Conservation (phyloP, 352 stramenopile species). For the Pythium phragmitis region DNA sequence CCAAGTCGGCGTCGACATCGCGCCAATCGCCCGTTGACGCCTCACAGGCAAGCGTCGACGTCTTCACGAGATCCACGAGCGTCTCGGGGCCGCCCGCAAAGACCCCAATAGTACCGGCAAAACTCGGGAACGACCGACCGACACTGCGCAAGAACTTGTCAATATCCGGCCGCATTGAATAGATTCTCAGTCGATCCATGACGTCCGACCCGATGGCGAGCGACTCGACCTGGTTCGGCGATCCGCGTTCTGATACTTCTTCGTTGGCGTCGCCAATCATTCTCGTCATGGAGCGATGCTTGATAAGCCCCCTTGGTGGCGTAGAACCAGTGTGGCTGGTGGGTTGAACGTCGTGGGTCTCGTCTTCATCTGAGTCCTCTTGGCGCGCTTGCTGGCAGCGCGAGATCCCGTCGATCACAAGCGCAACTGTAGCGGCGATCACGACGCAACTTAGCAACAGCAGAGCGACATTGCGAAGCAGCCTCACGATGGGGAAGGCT, state of each 20-base stretch:
- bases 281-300: slow-evolving; percentile 15
- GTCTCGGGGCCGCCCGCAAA: slow-evolving; percentile 25
- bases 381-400: slow-evolving; percentile 1
- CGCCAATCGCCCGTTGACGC: slow-evolving; percentile 6
- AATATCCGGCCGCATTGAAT: slow-evolving; percentile 26
- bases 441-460: slow-evolving; percentile 16
- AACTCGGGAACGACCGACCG: slow-evolving; percentile 18
- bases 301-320: slow-evolving; percentile 6
- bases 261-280: neutral
- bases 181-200: slow-evolving; percentile 30
- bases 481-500: slow-evolving; percentile 23
- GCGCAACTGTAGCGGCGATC: slow-evolving; percentile 11
- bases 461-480: slow-evolving; percentile 14
- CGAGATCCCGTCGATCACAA: slow-evolving; percentile 16
- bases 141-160: slow-evolving; percentile 28
- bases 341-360: neutral
- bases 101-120: slow-evolving; percentile 26
- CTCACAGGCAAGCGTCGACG: slow-evolving; percentile 8
- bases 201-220: slow-evolving; percentile 18
- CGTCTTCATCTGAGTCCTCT: neutral
- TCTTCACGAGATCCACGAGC: slow-evolving; percentile 16
- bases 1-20: slow-evolving; percentile 8
- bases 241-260: neutral
- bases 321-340: neutral
- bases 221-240: neutral